phyloP scores from a whole-genome alignment of 306 rosid species.

The Cajanus cajan region DNA sequence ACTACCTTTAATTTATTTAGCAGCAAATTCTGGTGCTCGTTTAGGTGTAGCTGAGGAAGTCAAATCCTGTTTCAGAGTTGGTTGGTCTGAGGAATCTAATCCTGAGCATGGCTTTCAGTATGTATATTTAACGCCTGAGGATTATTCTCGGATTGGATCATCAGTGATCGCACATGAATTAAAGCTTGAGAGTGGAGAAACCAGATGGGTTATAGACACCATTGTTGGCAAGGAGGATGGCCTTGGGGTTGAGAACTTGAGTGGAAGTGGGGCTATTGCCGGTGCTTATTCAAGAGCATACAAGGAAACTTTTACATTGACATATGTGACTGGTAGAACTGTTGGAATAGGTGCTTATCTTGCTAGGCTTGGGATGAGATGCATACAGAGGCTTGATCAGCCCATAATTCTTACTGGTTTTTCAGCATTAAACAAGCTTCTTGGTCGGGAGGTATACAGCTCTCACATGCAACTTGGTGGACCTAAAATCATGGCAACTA shows the following conservation, averaged over 20 bases:
- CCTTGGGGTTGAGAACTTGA: constrained; percentile 90
- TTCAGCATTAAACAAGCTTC: constrained; percentile 95
- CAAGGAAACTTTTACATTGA: constrained; percentile 87
- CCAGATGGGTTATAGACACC: constrained; percentile 95
- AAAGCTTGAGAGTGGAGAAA: constrained; percentile 73
- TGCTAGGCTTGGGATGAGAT: constrained; percentile 98
- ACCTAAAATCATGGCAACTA: constrained; percentile 97
- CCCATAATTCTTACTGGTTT: constrained; percentile 97
- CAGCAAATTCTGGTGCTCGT: constrained; percentile 98
- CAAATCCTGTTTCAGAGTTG: constrained; percentile 88
- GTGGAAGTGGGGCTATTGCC: constrained; percentile 97
- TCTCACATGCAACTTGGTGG: constrained; percentile 99
- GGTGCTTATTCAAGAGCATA: constrained; percentile 95
- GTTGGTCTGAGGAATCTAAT: constrained; percentile 95
- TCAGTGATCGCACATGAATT: constrained; percentile 84
- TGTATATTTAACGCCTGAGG: constrained; percentile 80
- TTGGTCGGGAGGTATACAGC: constrained; percentile 98
- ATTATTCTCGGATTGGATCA: constrained; percentile 77
- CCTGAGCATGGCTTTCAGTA: constrained; percentile 95
- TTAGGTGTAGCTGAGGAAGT: constrained; percentile 97
- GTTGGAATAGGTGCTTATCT: constrained; percentile 99
- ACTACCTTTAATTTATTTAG: constrained; percentile 87
- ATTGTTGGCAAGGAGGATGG: constrained; percentile 97
- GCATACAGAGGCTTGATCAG: constrained; percentile 98
- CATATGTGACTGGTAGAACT: constrained; percentile 95